Evolutionary conservation across 495 filamentous ascomycete species (phyloP).

Genomic region (Clohesyomyces aquaticus): DNA sequence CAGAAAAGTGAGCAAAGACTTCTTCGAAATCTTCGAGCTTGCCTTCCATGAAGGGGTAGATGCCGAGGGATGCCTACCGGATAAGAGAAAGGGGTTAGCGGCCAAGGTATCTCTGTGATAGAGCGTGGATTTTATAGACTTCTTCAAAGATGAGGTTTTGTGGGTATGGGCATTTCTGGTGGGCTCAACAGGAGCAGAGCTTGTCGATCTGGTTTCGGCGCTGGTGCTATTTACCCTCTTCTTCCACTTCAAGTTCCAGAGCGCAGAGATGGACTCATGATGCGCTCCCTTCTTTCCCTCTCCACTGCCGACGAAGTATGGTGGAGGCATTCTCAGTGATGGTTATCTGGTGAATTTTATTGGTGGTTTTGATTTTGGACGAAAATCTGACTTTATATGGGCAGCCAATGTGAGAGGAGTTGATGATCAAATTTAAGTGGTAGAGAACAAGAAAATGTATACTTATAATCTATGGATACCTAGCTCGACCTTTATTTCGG

Average conservation of each 20-base stretch:
- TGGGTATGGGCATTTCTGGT: background rate
- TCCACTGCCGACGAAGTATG: conserved; percentile 19
- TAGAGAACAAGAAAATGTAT: background rate
- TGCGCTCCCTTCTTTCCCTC: conserved; percentile 25
- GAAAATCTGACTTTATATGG: background rate
- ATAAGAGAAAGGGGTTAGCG: conserved; percentile 9
- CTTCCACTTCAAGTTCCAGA: conserved; percentile 38
- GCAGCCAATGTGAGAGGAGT: background rate
- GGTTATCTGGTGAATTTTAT: too few species aligned
- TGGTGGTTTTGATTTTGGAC: too few species aligned
- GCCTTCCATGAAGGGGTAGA: conserved; percentile 40
- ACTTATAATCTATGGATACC: background rate
- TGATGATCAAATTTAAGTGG: background rate
- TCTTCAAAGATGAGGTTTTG: background rate
- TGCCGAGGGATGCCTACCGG: conserved; percentile 22
- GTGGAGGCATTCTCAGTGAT: conserved; percentile 16
- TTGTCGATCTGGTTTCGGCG: background rate
- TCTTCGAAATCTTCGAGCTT: conserved; percentile 35
- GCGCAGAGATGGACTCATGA: conserved; percentile 31
- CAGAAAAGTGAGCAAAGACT: conserved; percentile 30
- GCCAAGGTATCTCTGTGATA: background rate
- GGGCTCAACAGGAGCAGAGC: background rate
- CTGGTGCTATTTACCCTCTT: conserved; percentile 21
- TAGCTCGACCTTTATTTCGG: background rate
- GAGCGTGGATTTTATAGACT: background rate